A percentile compares a stretch with the other conserved stretches of the same genome.
phyloP scores from a whole-genome alignment of 2,329 filamentous ascomycete species.

The Lecanicillium sp. region DNA sequence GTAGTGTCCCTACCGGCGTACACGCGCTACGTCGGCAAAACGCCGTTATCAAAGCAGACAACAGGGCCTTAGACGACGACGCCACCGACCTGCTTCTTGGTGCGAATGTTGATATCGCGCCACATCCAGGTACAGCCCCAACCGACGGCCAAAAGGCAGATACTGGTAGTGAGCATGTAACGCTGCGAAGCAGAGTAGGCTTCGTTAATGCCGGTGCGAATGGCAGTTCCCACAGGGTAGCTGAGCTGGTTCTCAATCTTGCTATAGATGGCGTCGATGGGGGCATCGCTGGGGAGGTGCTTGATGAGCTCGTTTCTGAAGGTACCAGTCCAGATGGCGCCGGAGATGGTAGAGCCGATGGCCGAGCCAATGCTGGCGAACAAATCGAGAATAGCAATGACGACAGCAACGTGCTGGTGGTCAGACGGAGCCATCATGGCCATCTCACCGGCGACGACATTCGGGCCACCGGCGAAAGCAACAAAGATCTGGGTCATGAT shows the following conservation, averaged over 20 bases:
- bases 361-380: conserved; percentile 55
- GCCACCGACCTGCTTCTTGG: conserved; percentile 35
- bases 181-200: conserved; percentile 53
- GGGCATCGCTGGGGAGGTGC: conserved; percentile 41
- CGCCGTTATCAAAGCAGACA: background rate
- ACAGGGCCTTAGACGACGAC: conserved; percentile 27
- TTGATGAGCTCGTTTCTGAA: conserved; percentile 45
- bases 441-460: conserved; percentile 56
- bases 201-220: conserved; percentile 49
- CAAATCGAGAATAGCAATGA: conserved; percentile 56
- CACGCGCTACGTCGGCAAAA: too few relatives aligned
- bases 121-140: conserved; percentile 35
- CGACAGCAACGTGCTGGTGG: conserved; percentile 56
- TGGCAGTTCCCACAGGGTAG: conserved; percentile 44
- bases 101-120: conserved; percentile 46
- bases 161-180: conserved; percentile 45
- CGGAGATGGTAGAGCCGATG: conserved; percentile 53
- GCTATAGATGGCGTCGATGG: conserved; percentile 39
- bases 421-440: conserved; percentile 53
- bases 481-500: conserved; percentile 59
- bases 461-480: conserved; percentile 51
- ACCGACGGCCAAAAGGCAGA: conserved; percentile 36
- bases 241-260: conserved; percentile 46
- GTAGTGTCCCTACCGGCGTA: too few relatives aligned
- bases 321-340: conserved; percentile 58